Evolutionary conservation across 129 eudicot species (phyloP).

Genomic region (Helianthus tuberosus): DNA sequence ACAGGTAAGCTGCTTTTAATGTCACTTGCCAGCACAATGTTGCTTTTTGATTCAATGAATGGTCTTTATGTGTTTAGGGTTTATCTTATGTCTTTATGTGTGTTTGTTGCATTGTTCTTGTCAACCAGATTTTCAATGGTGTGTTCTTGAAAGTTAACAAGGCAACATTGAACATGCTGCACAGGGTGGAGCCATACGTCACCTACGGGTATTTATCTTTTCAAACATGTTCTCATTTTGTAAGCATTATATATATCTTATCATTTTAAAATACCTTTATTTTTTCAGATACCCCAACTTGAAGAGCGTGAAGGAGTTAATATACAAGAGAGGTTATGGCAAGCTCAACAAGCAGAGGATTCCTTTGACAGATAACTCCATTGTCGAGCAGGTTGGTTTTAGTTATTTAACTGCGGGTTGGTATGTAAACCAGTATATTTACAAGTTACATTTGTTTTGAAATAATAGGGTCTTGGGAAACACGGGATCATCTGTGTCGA

Average conservation of each 20-base stretch:
- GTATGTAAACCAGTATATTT: neutral
- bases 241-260: neutral
- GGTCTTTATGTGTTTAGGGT: neutral
- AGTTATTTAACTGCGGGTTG: neutral
- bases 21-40: neutral
- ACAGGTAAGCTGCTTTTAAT: slow-evolving; percentile 47
- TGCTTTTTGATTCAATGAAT: neutral
- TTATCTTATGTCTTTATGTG: neutral
- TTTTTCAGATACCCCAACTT: slow-evolving; percentile 70
- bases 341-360: slow-evolving; percentile 84
- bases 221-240: neutral
- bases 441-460: neutral
- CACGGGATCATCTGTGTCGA: slow-evolving; percentile 74
- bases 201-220: slow-evolving; percentile 62
- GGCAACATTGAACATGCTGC: slow-evolving; percentile 89
- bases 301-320: slow-evolving; percentile 76
- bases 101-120: neutral
- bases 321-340: slow-evolving; percentile 86
- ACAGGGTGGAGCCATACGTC: slow-evolving; percentile 92
- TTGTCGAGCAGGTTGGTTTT: slow-evolving; percentile 59
- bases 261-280: neutral
- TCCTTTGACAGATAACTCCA: slow-evolving; percentile 73
- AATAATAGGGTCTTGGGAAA: slow-evolving; percentile 62
- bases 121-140: slow-evolving; percentile 69
- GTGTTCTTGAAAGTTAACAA: slow-evolving; percentile 85